Conservation (phyloP, 495 filamentous ascomycete genomes). For the Aspergillus egyptiacus region DNA sequence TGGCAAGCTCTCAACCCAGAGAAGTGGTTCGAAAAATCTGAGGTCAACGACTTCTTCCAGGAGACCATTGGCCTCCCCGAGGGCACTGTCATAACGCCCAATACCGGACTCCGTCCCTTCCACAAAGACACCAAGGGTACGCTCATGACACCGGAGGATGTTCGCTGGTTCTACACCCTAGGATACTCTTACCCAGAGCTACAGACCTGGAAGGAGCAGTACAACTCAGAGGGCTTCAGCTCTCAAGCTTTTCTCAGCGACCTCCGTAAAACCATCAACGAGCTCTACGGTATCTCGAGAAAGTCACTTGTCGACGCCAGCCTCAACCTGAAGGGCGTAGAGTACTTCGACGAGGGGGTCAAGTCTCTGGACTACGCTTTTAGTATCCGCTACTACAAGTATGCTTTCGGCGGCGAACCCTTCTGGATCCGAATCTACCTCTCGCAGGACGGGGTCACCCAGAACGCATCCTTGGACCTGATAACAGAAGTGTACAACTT, state of each 20-base stretch:
- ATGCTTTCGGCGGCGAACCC: neutral
- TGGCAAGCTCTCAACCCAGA: neutral
- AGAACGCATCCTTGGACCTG: neutral
- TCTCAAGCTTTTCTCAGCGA: neutral
- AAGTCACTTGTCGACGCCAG: neutral
- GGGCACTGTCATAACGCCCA: neutral
- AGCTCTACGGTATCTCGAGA: neutral
- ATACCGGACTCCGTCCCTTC: neutral
- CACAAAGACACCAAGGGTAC: slow-evolving; percentile 1
- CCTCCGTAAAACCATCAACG: neutral
- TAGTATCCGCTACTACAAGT: neutral
- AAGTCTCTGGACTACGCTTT: neutral
- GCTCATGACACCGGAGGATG: neutral
- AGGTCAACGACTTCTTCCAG: neutral
- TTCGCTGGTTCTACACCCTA: neutral
- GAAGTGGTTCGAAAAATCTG: neutral
- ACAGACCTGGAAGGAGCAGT: neutral
- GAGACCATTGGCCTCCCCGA: neutral
- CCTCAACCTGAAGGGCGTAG: neutral
- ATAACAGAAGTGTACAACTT: neutral
- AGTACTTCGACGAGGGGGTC: neutral
- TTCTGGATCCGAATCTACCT: slow-evolving; percentile 1
- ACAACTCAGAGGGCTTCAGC: neutral
- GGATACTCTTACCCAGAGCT: neutral
- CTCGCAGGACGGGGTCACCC: neutral